Base-by-base conservation (phyloP, 2,329 filamentous ascomycete species). In the Aspergillus chevalieri region DNA sequence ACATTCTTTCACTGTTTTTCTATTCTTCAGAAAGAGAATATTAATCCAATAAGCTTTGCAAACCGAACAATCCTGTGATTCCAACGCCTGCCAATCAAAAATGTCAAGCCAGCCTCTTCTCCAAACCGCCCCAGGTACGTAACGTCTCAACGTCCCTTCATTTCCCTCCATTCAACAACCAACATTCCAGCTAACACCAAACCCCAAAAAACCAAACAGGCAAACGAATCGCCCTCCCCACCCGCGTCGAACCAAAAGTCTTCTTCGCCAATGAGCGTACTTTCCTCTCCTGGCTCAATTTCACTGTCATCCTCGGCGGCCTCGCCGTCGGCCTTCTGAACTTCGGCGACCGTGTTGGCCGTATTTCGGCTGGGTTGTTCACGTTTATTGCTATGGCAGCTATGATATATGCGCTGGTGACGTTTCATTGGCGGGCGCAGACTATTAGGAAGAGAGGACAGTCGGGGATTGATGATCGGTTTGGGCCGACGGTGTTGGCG, bases 241-340 rank as follows among this genome's bases (percentile, higher is more conserved):
- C 92, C 52, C 90, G 93, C 60, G 92, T 98, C 73, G 93, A 98
- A 74, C 93, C 93, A 64, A 98, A 98, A 76, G 93, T 98, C 78
- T 98, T 97, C 83, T 98, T 98, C 79, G 93, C 93, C 75, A 98
- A 98, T 79, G 93, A 98, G 77, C 89, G 93, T 56, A 98, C 93
- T 56, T 98, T 98, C 71, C 84, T 98, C 65, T 95, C 90, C 73
- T 98, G 93, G 93, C 88, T 98, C 66, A 98, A 98, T 81, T 97
- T 97, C 79, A 95, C 91, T 70, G 91, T 98, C 66, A 92, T 98
- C 73, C 87, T 98, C 54, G 93, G 93, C 65, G 93, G 93, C 56
- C 84, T 98, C 46, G 92, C 93, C 59, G 89, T 98, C 61, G 93
- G 93, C 61, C 90, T 98, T 68, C 84, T 98, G 65, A 98, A 98